Base-by-base conservation (phyloP, 805 yeast species). In the Candida schatavii region DNA sequence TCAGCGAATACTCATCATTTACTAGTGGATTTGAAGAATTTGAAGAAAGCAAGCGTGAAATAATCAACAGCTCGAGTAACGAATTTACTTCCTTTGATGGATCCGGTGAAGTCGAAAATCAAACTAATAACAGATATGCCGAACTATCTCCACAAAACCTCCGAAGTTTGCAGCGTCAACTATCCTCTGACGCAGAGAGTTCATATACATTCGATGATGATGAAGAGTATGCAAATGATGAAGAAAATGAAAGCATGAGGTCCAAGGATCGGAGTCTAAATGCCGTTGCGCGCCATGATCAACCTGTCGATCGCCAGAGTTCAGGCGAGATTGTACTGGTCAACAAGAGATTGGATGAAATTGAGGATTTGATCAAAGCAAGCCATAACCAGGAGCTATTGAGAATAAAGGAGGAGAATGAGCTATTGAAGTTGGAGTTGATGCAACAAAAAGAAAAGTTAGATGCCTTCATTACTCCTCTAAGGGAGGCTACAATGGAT, bases 161-260 rank as follows among this genome's bases (percentile, higher is more conserved):
- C 4, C 17, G 27, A 14, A 10, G 25, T 10, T 21, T 38, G 3
- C 41, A 38, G 14, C 7, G 15, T 5, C 35, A 38, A 38, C 22
- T 38, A 4, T 38, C 41, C 15, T 20, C 31, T 10, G 37, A 40
- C 5, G n/a, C 14, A 9, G 56, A 51, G 20, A 57, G 61, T 23
- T 55, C 64, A 3, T 67, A 61, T 40, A 67, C 72, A 2, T 63
- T 55, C 47, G 71, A 66, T 37, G 67, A 61, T 31, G 33, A 46
- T 14, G 46, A 57, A 1, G 55, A 55, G 17, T 7, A 7, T 11
- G 27, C 27, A 11, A 23, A 23, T 23, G 11, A 23, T 7, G 27
- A 23, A 23, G 7, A 7, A 7, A n/a, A n/a, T n/a, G n/a, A n/a
- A n/a, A n/a, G n/a, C n/a, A n/a, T 14, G 5, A 29, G 32, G 32